These are phyloP conservation scores for Taphrina deformans DNA, from an alignment of 1,139 yeast species.

Conservation along the genomic window DNA sequence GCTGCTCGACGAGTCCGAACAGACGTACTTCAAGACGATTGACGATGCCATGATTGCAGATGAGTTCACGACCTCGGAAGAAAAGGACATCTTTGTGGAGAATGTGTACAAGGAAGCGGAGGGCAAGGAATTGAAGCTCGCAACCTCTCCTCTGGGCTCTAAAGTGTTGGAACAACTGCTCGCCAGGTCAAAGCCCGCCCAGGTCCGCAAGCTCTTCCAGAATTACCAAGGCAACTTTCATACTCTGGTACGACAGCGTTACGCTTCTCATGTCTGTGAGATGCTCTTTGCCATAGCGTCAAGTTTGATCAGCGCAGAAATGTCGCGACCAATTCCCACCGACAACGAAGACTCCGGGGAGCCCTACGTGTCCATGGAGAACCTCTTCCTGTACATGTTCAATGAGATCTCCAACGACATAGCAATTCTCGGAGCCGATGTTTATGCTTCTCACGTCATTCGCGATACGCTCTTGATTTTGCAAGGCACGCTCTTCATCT, in stretches of 20 bases:
- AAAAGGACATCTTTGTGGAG: conserved; percentile 33
- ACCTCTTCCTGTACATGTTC: conserved; percentile 35
- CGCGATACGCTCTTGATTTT: conserved; percentile 23
- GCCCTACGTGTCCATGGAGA: conserved; percentile 40
- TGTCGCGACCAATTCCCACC: conserved; percentile 39
- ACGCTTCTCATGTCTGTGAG: conserved; percentile 91
- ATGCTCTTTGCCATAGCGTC: conserved; percentile 77
- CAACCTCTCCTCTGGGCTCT: conserved; percentile 91
- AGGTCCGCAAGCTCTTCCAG: conserved; percentile 63
- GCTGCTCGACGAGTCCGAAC: conserved; percentile 34
- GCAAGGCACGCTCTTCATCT: conserved; percentile 31
- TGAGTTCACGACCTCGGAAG: conserved; percentile 27
- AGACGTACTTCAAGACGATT: conserved; percentile 35
- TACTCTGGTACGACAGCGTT: conserved; percentile 80
- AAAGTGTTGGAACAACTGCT: conserved; percentile 85
- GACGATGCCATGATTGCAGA: conserved; percentile 35
- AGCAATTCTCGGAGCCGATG: conserved; percentile 19
- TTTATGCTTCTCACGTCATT: conserved; percentile 33
- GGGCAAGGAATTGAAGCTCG: conserved; percentile 89
- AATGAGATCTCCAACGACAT: conserved; percentile 32
- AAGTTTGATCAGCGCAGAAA: conserved; percentile 59
- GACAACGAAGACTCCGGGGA: conserved; percentile 46
- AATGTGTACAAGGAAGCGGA: conserved; percentile 56
- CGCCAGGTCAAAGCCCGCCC: conserved; percentile 63
- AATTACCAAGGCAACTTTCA: conserved; percentile 68